A percentile compares a stretch with the other conserved stretches of the same genome.
These are phyloP conservation scores for Pseudotulostoma volvatum DNA, from an alignment of 495 filamentous ascomycete species.

Conservation along the genomic window DNA sequence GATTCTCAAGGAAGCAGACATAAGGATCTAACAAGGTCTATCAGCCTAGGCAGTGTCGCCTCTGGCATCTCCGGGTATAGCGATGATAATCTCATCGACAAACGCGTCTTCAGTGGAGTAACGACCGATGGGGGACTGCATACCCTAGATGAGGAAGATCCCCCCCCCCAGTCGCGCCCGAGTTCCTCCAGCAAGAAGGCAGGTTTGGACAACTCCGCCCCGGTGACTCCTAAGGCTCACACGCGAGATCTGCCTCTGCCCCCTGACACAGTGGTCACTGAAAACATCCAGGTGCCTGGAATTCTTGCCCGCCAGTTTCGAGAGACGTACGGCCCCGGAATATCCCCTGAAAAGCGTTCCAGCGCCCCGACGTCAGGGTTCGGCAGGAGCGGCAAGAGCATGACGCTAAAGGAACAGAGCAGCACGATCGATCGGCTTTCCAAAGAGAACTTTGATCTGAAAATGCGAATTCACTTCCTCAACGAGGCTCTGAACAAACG, in stretches of 20 bases:
- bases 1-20: conserved; percentile 25
- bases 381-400: conserved; percentile 52
- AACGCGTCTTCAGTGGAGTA: conserved; percentile 16
- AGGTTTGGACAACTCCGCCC: conserved; percentile 17
- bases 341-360: conserved; percentile 37
- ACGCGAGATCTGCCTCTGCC: conserved; percentile 36
- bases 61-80: conserved; percentile 69
- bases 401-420: conserved; percentile 94
- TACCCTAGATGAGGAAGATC: conserved; percentile 45
- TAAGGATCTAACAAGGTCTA: conserved; percentile 52
- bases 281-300: conserved; percentile 77
- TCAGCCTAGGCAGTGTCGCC: conserved; percentile 89
- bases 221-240: conserved; percentile 34
- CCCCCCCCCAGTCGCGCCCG: conserved; percentile 27
- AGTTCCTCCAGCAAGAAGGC: conserved; percentile 29
- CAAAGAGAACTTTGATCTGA: conserved; percentile 90
- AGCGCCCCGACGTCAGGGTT: conserved; percentile 35
- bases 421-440: conserved; percentile 88
- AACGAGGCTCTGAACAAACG: conserved; percentile 84
- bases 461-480: conserved; percentile 93
- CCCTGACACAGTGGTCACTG: conserved; percentile 78
- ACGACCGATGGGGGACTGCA: conserved; percentile 37
- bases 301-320: conserved; percentile 75
- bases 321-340: conserved; percentile 37
- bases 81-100: conserved; percentile 37